Evolutionary conservation across 768 basidiomycete species (phyloP).

Genomic region (Leucocoprinus birnbaumii): DNA sequence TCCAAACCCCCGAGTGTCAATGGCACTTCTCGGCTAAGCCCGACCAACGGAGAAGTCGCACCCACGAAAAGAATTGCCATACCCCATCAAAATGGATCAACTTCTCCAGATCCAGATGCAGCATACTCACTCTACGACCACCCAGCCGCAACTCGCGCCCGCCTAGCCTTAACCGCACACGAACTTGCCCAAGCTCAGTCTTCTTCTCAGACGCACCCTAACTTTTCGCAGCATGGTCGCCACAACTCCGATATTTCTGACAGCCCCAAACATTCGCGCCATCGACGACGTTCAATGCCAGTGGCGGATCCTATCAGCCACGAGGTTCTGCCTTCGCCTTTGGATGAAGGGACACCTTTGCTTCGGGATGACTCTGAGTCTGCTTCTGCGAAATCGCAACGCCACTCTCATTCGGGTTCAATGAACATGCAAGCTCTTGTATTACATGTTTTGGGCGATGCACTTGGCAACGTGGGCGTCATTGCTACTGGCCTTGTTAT

Average conservation of each 20-base stretch:
- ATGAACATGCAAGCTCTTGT: constrained; percentile 99
- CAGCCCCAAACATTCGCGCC: background rate
- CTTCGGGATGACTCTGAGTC: constrained; percentile 6
- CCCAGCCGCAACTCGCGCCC: constrained; percentile 68
- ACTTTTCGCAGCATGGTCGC: constrained; percentile 19
- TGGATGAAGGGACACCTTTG: constrained; percentile 6
- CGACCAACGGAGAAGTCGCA: constrained; percentile 19
- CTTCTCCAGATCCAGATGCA: constrained; percentile 25
- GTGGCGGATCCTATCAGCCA: constrained; percentile 5
- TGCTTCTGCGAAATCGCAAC: constrained; percentile 28
- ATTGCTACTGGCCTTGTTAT: constrained; percentile 94
- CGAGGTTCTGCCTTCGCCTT: background rate
- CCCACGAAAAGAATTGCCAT: constrained; percentile 27
- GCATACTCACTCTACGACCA: constrained; percentile 69
- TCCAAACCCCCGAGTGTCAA: constrained; percentile 33
- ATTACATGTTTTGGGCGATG: constrained; percentile 94
- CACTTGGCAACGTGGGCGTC: constrained; percentile 96
- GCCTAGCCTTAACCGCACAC: constrained; percentile 79
- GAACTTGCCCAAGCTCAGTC: constrained; percentile 65
- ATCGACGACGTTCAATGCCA: background rate
- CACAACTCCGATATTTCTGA: constrained; percentile 23
- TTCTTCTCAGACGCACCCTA: constrained; percentile 34
- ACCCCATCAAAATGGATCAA: constrained; percentile 25
- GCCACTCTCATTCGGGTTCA: constrained; percentile 51
- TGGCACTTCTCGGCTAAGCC: constrained; percentile 19